Conservation (phyloP, 2,329 filamentous ascomycete genomes). For the Fusarium longipes region DNA sequence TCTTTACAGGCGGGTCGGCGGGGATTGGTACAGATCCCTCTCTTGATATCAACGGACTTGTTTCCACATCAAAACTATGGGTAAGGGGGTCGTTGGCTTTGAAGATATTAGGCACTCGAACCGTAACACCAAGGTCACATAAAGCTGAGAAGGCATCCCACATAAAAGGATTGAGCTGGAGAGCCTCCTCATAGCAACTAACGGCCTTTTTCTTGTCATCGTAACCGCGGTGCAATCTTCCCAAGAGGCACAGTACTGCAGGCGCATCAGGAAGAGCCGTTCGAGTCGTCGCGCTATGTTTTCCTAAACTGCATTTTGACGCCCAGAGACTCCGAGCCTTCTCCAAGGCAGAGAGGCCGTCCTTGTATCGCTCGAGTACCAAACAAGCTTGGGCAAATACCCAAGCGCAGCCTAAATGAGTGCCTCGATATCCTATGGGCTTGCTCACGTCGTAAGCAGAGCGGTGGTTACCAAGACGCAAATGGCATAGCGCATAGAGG, state of each 20-base stretch:
- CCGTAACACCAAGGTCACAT: slow-evolving; percentile 85
- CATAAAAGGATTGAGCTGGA: slow-evolving; percentile 94
- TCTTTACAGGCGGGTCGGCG: slow-evolving; percentile 57
- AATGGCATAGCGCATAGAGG: slow-evolving; percentile 85
- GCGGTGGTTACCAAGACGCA: slow-evolving; percentile 83
- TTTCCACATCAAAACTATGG: slow-evolving; percentile 58
- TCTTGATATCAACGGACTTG: slow-evolving; percentile 49
- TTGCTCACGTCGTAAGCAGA: slow-evolving; percentile 88
- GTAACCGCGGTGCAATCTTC: slow-evolving; percentile 86
- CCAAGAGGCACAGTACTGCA: slow-evolving; percentile 83
- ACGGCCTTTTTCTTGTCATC: slow-evolving; percentile 87
- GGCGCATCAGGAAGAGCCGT: slow-evolving; percentile 84
- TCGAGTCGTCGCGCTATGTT: slow-evolving; percentile 81
- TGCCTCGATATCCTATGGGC: slow-evolving; percentile 73
- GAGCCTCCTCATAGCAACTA: slow-evolving; percentile 85
- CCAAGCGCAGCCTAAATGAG: slow-evolving; percentile 88
- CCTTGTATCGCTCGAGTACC: slow-evolving; percentile 79
- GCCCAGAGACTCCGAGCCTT: slow-evolving; percentile 82
- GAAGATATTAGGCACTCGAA: slow-evolving; percentile 89
- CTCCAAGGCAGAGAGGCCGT: slow-evolving; percentile 86
- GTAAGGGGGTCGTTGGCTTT: slow-evolving; percentile 70
- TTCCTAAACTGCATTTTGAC: slow-evolving; percentile 80
- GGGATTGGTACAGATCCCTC: slow-evolving; percentile 51
- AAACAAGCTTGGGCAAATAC: slow-evolving; percentile 92
- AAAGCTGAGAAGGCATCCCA: slow-evolving; percentile 95